phyloP scores from a whole-genome alignment of 2,329 filamentous ascomycete genomes.

The Didymella exigua region DNA sequence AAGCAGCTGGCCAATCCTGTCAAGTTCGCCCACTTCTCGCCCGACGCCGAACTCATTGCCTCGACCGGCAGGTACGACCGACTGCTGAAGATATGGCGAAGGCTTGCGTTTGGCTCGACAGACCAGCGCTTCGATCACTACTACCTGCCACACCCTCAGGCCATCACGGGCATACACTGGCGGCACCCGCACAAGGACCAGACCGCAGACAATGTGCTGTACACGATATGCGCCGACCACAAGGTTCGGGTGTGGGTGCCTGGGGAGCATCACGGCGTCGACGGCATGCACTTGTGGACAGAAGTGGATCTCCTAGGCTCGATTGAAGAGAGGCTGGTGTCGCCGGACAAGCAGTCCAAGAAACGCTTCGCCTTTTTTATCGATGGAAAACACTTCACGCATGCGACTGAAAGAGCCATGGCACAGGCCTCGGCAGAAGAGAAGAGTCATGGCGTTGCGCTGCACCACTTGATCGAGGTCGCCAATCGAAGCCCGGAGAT shows the following conservation, averaged over 20 bases:
- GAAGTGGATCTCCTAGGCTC: constrained; percentile 76
- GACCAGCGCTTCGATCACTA: constrained; percentile 88
- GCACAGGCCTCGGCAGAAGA: constrained; percentile 64
- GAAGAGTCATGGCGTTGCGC: constrained; percentile 68
- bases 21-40: constrained; percentile 78
- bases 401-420: constrained; percentile 77
- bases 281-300: constrained; percentile 79
- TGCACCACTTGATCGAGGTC: constrained; percentile 84
- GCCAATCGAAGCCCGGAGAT: constrained; percentile 86
- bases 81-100: constrained; percentile 90
- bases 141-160: constrained; percentile 82
- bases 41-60: constrained; percentile 85
- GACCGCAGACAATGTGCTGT: constrained; percentile 82
- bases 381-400: constrained; percentile 78
- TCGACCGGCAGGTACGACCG: constrained; percentile 79
- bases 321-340: constrained; percentile 63
- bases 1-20: constrained; percentile 73
- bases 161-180: constrained; percentile 88
- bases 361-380: constrained; percentile 79
- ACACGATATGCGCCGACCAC: constrained; percentile 84
- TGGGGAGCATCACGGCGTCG: constrained; percentile 71
- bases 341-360: constrained; percentile 46
- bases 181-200: constrained; percentile 77
- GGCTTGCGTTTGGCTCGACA: constrained; percentile 80
- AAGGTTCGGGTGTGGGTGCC: constrained; percentile 83